Evolutionary conservation across 257 asterid species (phyloP).

Genomic region (Solanum dulcamara): DNA sequence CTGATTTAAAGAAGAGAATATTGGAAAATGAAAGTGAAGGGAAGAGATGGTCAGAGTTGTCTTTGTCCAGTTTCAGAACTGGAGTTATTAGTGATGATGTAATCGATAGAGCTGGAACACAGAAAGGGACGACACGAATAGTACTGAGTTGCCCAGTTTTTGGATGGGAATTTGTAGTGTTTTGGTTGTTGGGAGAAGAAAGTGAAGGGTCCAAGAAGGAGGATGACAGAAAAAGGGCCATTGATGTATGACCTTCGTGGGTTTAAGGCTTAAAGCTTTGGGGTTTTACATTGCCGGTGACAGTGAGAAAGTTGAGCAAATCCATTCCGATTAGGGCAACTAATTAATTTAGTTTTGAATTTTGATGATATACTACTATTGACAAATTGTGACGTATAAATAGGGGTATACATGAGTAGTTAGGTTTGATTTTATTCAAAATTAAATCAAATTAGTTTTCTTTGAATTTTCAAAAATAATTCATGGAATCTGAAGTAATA

Average conservation of each 20-base stretch:
- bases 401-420: too few species aligned
- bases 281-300: not conserved
- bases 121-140: not conserved
- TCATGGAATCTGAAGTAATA: too few species aligned
- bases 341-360: not conserved
- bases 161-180: not conserved
- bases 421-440: too few species aligned
- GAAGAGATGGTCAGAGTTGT: conserved; percentile 1
- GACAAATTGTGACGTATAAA: not conserved
- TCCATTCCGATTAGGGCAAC: not conserved
- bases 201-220: not conserved
- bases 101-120: not conserved
- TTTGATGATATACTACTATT: not conserved
- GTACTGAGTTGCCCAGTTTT: not conserved
- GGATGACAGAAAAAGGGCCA: not conserved
- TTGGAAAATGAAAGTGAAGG: conserved; percentile 35
- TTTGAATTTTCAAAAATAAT: too few species aligned
- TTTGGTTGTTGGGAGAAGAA: not conserved
- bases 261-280: not conserved
- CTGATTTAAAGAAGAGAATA: conserved; percentile 21
- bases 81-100: not conserved
- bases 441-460: too few species aligned
- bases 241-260: not conserved
- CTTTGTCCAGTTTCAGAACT: not conserved
- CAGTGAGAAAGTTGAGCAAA: too few species aligned